Evolutionary conservation across 2,329 filamentous ascomycete species (phyloP).

Genomic region (Calonectria hawksworthii): DNA sequence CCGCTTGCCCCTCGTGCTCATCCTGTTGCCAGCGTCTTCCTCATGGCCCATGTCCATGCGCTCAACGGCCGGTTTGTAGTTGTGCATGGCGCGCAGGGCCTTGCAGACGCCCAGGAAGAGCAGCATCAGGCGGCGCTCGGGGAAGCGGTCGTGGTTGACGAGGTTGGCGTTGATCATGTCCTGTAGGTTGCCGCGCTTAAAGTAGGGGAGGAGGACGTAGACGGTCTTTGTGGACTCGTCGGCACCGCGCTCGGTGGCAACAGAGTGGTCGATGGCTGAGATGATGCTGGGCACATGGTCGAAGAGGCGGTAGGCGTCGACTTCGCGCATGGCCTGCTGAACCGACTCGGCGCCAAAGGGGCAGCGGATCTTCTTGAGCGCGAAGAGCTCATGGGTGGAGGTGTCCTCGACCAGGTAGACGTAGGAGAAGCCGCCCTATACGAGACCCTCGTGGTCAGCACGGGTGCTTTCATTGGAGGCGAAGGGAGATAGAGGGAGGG

Average conservation of each 20-base stretch:
- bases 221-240: slow-evolving; percentile 86
- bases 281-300: slow-evolving; percentile 88
- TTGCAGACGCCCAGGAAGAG: slow-evolving; percentile 93
- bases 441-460: slow-evolving; percentile 17
- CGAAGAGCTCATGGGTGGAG: slow-evolving; percentile 84
- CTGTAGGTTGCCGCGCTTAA: slow-evolving; percentile 93
- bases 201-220: slow-evolving; percentile 96
- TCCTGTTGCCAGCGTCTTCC: slow-evolving; percentile 50
- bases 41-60: slow-evolving; percentile 66
- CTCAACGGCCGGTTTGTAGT: slow-evolving; percentile 73
- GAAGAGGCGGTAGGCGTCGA: slow-evolving; percentile 96
- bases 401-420: slow-evolving; percentile 98
- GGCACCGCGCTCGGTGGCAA: slow-evolving; percentile 78
- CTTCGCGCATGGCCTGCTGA: slow-evolving; percentile 93
- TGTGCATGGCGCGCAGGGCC: slow-evolving; percentile 91
- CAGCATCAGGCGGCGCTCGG: slow-evolving; percentile 88
- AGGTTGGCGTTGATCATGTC: slow-evolving; percentile 99
- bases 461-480: neutral
- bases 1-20: slow-evolving; percentile 54
- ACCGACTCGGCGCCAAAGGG: slow-evolving; percentile 98
- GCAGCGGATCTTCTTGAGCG: slow-evolving; percentile 98
- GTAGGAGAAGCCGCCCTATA: slow-evolving; percentile 94
- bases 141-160: slow-evolving; percentile 93
- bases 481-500: too few relatives aligned
- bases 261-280: slow-evolving; percentile 84